Evolutionary conservation across 352 stramenopile genomes (phyloP), one percentile per base, ranked within the genome.

Genomic region (Globisporangium uncinulatum): DNA sequence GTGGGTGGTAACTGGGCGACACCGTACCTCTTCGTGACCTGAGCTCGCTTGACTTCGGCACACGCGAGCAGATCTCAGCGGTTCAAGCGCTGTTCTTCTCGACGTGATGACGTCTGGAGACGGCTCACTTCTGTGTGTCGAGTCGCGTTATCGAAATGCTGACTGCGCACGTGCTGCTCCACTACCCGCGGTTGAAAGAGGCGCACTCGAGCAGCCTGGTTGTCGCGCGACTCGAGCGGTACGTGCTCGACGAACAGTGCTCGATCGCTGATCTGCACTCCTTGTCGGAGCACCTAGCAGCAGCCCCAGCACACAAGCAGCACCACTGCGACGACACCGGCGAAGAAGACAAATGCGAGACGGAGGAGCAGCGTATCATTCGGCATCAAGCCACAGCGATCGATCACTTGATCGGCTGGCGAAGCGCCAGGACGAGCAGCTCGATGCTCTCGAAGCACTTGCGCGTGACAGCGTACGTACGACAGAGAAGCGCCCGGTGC

Each of bases 301-400:
- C 7, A 14, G 6, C 36, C 24, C 20, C 45, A 41, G n/a, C 8
- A 41, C 11, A 21, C 5, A 2, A 3, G 24, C 20, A 21, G 37
- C 15, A n/a, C n/a, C n/a, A n/a, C n/a, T n/a, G n/a, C n/a, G n/a
- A n/a, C n/a, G n/a, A n/a, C n/a, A n/a, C n/a, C n/a, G n/a, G n/a
- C n/a, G n/a, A n/a, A n/a, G n/a, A n/a, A n/a, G 29, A 11, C 19
- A 49, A 49, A 41, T 29, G 31, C 10, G 51, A 49, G 39, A 50
- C 51, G 29, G 21, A 49, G 6, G 41, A 57, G 41, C 39, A 56
- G 29, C 32, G 17, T 5, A 20, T 57, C 8, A 57, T 57, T 42
- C 51, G 15, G 24, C 39, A 57, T 5, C 51, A 57, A 50, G 24
- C 51, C 3, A 42, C 51, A 8, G 51, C 50, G 9, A 57, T 57